Percentiles rank a stretch among this genome's conserved stretches.
Conservation (phyloP, 352 stramenopile genomes). For the Pilasporangium apinafurcum region DNA sequence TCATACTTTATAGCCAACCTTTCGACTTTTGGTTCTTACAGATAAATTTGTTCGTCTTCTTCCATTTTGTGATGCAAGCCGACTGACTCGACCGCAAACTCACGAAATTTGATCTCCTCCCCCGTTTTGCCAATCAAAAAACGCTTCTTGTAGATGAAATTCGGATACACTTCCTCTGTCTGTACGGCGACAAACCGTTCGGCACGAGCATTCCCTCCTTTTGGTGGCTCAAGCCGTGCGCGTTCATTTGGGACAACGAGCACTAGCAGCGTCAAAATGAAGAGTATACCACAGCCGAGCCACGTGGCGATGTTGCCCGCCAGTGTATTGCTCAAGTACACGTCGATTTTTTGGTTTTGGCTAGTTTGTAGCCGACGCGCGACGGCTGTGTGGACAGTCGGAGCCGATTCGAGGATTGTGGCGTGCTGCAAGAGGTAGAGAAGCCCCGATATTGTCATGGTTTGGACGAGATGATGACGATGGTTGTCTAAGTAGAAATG, state of each 20-base stretch:
- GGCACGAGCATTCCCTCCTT: slow-evolving; percentile 34
- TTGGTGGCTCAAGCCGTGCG: slow-evolving; percentile 27
- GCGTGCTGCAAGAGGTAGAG: slow-evolving; percentile 42
- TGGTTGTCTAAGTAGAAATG: slow-evolving; percentile 22
- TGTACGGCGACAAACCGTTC: slow-evolving; percentile 53
- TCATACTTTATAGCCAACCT: not conserved
- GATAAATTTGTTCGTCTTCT: slow-evolving; percentile 51
- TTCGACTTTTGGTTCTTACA: slow-evolving; percentile 12
- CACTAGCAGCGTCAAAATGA: slow-evolving; percentile 32
- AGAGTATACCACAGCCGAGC: slow-evolving; percentile 10
- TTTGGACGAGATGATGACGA: slow-evolving; percentile 9
- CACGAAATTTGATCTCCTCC: slow-evolving; percentile 56
- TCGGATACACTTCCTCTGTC: slow-evolving; percentile 57
- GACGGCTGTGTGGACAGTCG: slow-evolving; percentile 5
- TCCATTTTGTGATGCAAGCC: slow-evolving; percentile 51
- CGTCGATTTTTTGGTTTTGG: slow-evolving; percentile 14
- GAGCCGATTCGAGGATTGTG: slow-evolving; percentile 11
- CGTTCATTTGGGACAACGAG: slow-evolving; percentile 38
- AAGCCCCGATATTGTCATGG: slow-evolving; percentile 24
- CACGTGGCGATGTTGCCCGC: slow-evolving; percentile 32
- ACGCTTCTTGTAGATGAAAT: slow-evolving; percentile 65
- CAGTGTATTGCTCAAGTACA: slow-evolving; percentile 48
- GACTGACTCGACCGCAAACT: slow-evolving; percentile 35
- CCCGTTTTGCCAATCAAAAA: slow-evolving; percentile 53
- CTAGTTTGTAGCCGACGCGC: slow-evolving; percentile 16